These are phyloP conservation scores for Wallacemonas collosoma DNA, from an alignment of 208 protist genomes.

Conservation along the genomic window DNA sequence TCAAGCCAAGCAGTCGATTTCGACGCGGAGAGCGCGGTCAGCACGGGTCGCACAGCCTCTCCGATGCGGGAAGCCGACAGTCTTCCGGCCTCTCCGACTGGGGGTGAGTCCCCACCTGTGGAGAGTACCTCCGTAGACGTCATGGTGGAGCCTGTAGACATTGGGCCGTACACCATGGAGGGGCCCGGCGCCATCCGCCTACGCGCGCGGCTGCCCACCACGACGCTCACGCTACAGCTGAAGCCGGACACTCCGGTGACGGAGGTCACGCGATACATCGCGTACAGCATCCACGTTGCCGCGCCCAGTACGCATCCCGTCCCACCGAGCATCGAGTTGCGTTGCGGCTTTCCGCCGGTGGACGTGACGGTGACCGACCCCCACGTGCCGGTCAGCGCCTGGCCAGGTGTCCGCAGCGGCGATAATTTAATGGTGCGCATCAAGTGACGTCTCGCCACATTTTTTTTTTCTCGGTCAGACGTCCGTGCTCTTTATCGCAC, in stretches of 20 bases:
- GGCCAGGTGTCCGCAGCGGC: conserved; percentile 49
- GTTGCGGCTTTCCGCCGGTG: conserved; percentile 57
- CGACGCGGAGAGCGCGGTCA: conserved; percentile 3
- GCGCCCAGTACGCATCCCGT: conserved; percentile 39
- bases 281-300: conserved; percentile 52
- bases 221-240: conserved; percentile 48
- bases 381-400: conserved; percentile 35
- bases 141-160: conserved; percentile 23
- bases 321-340: conserved; percentile 36
- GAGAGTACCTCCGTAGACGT: conserved; percentile 12
- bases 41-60: conserved; percentile 17
- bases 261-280: conserved; percentile 56
- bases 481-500: not conserved
- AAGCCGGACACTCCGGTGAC: conserved; percentile 55
- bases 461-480: not conserved
- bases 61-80: conserved; percentile 22
- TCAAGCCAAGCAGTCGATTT: not conserved
- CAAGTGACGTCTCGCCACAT: conserved; percentile 7
- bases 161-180: conserved; percentile 24
- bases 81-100: conserved; percentile 17
- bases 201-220: conserved; percentile 62
- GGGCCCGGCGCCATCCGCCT: conserved; percentile 40
- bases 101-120: conserved; percentile 14
- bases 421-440: conserved; percentile 69
- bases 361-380: conserved; percentile 31